Percentiles rank a stretch among this genome's conserved stretches.
Evolutionary conservation across 164 flowering plant genomes (phyloP).

Genomic region (Piper longum): DNA sequence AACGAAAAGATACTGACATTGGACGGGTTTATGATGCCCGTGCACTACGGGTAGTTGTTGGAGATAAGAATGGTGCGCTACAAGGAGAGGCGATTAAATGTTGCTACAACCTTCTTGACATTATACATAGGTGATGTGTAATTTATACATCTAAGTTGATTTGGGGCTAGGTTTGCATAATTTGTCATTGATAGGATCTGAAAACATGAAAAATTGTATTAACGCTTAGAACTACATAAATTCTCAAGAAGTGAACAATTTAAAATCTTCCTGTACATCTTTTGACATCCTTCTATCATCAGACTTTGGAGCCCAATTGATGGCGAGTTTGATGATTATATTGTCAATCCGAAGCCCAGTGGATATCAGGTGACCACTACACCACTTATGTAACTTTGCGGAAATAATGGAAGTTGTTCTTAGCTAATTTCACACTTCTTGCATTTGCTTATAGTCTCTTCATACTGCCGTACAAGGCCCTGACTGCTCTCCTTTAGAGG

Average conservation of each 20-base stretch:
- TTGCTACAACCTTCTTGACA: slow-evolving; percentile 83
- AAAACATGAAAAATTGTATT: too few species aligned
- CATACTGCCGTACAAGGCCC: slow-evolving; percentile 95
- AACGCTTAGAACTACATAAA: too few species aligned
- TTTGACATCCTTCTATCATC: slow-evolving; percentile 12
- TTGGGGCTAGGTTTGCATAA: neutral
- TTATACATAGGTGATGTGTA: slow-evolving; percentile 51
- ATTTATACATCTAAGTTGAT: neutral
- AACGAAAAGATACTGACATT: slow-evolving; percentile 64
- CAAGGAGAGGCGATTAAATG: slow-evolving; percentile 83
- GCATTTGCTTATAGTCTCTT: slow-evolving; percentile 52
- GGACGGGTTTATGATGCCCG: slow-evolving; percentile 83
- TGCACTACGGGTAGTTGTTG: slow-evolving; percentile 84
- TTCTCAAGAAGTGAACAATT: neutral
- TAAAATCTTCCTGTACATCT: neutral
- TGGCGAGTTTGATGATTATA: slow-evolving; percentile 94
- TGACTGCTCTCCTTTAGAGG: slow-evolving; percentile 74
- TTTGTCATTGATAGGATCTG: neutral
- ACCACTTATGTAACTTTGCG: neutral
- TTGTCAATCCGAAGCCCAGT: slow-evolving; percentile 91
- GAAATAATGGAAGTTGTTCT: neutral
- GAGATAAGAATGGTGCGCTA: slow-evolving; percentile 81
- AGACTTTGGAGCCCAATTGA: slow-evolving; percentile 93
- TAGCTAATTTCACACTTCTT: neutral
- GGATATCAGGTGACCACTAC: slow-evolving; percentile 72